These are phyloP conservation scores for Schwanniomyces yamadae DNA, from an alignment of 805 yeast genomes.

Conservation along the genomic window DNA sequence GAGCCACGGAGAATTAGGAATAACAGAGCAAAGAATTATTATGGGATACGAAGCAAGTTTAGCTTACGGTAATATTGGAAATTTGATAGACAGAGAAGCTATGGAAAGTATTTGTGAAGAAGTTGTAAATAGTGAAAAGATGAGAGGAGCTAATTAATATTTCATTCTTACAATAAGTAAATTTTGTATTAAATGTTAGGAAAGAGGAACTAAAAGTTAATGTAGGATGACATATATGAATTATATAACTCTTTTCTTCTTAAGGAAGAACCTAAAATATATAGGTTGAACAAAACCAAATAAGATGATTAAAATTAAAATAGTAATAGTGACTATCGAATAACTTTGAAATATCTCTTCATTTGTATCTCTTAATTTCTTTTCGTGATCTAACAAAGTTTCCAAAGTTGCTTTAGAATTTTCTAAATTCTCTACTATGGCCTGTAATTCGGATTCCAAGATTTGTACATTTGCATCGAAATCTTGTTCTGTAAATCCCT, in stretches of 20 bases:
- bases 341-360: conserved; percentile 37
- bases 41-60: conserved; percentile 88
- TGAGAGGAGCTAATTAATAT: conserved; percentile 53
- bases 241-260: conserved; percentile 20
- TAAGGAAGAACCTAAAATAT: conserved; percentile 31
- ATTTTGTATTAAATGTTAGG: background rate
- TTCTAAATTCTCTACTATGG: conserved; percentile 29
- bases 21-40: conserved; percentile 75
- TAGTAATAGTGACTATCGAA: conserved; percentile 25
- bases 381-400: conserved; percentile 33
- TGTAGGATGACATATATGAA: background rate
- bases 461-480: conserved; percentile 30
- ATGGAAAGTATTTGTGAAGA: conserved; percentile 75
- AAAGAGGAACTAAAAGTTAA: no score
- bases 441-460: conserved; percentile 31
- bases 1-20: conserved; percentile 81
- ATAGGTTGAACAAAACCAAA: conserved; percentile 33
- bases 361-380: conserved; percentile 34
- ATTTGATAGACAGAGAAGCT: conserved; percentile 65
- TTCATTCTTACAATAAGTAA: background rate
- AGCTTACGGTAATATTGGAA: conserved; percentile 68
- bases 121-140: conserved; percentile 66
- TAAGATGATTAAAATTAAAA: conserved; percentile 25
- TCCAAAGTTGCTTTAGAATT: conserved; percentile 26
- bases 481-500: conserved; percentile 28